Conservation (phyloP, 345 rosid genomes). For the Psidium guajava region DNA sequence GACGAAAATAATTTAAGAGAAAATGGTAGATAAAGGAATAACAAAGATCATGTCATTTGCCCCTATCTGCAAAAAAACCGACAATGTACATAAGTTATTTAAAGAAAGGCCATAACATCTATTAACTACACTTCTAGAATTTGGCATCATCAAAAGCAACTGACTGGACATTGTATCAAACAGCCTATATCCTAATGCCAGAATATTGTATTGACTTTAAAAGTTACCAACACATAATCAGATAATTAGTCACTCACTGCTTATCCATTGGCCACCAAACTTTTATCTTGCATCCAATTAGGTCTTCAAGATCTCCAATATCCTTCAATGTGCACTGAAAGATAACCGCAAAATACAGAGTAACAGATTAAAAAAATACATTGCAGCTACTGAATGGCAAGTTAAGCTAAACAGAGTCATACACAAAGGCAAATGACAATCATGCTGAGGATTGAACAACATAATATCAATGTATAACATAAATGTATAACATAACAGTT, state of each 20-base stretch:
- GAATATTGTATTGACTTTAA: not conserved
- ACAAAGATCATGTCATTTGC: not conserved
- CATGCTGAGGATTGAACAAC: not conserved
- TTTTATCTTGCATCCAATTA: slow-evolving; percentile 77
- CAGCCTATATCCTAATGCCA: not conserved
- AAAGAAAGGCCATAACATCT: not conserved
- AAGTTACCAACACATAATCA: not conserved
- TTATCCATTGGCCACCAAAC: slow-evolving; percentile 99
- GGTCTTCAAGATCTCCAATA: slow-evolving; percentile 47
- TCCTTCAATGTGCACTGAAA: slow-evolving; percentile 58
- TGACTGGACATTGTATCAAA: not conserved
- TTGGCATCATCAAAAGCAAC: not conserved
- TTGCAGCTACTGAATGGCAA: not conserved
- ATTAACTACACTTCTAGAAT: not conserved
- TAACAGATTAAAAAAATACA: not conserved
- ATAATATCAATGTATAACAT: not conserved
- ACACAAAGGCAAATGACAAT: not conserved
- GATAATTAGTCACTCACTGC: slow-evolving; percentile 38
- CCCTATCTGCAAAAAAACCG: not conserved
- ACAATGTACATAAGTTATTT: not conserved
- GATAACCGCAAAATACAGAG: slow-evolving; percentile 8
- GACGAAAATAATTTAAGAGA: not conserved
- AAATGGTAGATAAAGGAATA: not conserved
- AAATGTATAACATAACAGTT: not conserved
- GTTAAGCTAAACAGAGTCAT: not conserved